Conservation (phyloP, 2,329 filamentous ascomycete genomes). For the Diplocarpon mali region DNA sequence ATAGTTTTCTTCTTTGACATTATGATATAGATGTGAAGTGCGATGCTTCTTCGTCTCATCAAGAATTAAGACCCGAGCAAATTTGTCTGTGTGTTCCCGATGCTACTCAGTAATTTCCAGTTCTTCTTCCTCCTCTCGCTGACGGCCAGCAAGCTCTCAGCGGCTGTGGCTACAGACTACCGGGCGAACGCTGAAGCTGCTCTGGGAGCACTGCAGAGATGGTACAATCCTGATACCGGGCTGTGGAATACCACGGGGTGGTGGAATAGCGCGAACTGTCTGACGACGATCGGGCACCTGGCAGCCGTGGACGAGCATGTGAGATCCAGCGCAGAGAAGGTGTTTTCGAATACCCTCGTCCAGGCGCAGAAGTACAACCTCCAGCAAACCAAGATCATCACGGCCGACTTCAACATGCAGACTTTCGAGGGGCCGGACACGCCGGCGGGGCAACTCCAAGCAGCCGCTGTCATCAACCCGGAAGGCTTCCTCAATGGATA, state of each 20-base stretch:
- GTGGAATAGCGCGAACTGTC: conserved; percentile 63
- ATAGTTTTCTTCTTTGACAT: no score
- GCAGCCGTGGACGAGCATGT: conserved; percentile 27
- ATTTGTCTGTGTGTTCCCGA: not conserved
- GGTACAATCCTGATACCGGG: conserved; percentile 49
- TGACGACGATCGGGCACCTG: conserved; percentile 49
- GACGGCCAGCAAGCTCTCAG: conserved; percentile 1
- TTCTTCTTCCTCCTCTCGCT: conserved; percentile 3
- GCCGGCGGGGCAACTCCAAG: not conserved
- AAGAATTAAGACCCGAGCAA: no score
- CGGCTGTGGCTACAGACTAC: conserved; percentile 8
- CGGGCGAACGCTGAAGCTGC: conserved; percentile 23
- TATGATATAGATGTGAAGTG: no score
- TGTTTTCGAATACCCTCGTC: conserved; percentile 35
- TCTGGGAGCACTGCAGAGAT: conserved; percentile 40
- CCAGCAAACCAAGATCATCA: conserved; percentile 20
- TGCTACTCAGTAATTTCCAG: conserved; percentile 5
- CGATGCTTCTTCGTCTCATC: no score
- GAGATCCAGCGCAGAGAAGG: conserved; percentile 26
- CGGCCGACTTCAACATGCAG: conserved; percentile 15
- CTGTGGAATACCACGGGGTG: conserved; percentile 55
- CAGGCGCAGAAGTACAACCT: conserved; percentile 21
- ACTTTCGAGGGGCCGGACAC: conserved; percentile 6
- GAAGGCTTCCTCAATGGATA: conserved; percentile 40
- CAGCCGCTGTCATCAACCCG: conserved; percentile 11